These are phyloP conservation scores for Westerdykella ornata DNA, from an alignment of 2,329 filamentous ascomycete genomes.

Conservation along the genomic window DNA sequence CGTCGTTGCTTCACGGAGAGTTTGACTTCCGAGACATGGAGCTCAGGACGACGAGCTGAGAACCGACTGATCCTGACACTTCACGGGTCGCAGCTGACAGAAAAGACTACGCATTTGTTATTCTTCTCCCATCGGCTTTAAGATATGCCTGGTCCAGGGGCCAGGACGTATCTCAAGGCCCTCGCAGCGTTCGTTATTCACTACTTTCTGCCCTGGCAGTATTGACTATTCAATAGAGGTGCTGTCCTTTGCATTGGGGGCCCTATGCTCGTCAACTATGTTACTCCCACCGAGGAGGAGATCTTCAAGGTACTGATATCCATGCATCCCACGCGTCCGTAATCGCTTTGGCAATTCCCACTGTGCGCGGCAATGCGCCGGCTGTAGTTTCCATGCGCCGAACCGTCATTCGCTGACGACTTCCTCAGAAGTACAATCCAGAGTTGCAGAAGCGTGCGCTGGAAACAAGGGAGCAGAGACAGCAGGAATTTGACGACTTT, in stretches of 20 bases:
- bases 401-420: slow-evolving; percentile 2
- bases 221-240: slow-evolving; percentile 52
- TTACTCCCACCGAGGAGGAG: slow-evolving; percentile 83
- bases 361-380: slow-evolving; percentile 11
- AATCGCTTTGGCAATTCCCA: slow-evolving; percentile 1
- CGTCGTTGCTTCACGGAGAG: no score
- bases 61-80: no score
- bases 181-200: slow-evolving; percentile 24
- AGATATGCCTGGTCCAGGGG: slow-evolving; percentile 10
- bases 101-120: not conserved
- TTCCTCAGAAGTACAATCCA: slow-evolving; percentile 69
- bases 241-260: slow-evolving; percentile 69
- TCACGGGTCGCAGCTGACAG: slow-evolving; percentile 21
- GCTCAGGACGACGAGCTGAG: no score
- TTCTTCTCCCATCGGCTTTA: not conserved
- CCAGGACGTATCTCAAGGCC: slow-evolving; percentile 29
- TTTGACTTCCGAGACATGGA: no score
- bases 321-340: not conserved
- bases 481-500: slow-evolving; percentile 87
- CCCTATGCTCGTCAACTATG: slow-evolving; percentile 72
- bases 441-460: slow-evolving; percentile 84
- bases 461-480: slow-evolving; percentile 66
- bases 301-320: slow-evolving; percentile 56
- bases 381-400: slow-evolving; percentile 1
- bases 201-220: slow-evolving; percentile 4